A percentile compares a stretch with the other conserved stretches of the same genome.
Conservation (phyloP, 1,284 basidiomycete genomes). For the Puccinia triticina region DNA sequence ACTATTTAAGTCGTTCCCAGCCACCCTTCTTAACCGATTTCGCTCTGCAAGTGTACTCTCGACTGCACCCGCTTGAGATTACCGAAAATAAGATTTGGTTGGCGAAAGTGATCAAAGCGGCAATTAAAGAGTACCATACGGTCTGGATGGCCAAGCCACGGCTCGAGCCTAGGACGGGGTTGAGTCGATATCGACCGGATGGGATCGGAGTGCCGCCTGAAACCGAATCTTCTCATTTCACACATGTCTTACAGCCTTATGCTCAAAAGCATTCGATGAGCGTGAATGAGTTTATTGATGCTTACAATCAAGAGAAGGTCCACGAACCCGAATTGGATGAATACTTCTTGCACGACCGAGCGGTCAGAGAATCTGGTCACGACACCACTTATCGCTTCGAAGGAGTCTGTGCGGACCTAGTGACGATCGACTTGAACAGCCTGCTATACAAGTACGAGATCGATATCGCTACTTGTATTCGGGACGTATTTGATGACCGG, state of each 20-base stretch:
- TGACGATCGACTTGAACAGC: conserved; percentile 92
- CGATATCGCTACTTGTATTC: conserved; percentile 82
- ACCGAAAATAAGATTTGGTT: conserved; percentile 86
- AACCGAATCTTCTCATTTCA: conserved; percentile 97
- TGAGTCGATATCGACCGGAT: conserved; percentile 89
- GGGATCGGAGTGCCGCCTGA: conserved; percentile 97
- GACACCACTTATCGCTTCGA: conserved; percentile 97
- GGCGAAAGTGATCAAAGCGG: conserved; percentile 89
- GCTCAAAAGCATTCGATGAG: conserved; percentile 89
- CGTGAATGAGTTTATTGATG: conserved; percentile 95
- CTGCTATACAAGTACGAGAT: conserved; percentile 70
- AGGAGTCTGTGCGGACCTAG: conserved; percentile 87
- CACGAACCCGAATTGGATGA: conserved; percentile 89
- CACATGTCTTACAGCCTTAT: conserved; percentile 91
- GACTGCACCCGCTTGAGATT: conserved; percentile 81
- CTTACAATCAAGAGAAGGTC: conserved; percentile 83
- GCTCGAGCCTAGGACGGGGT: conserved; percentile 86
- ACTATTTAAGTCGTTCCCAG: conserved; percentile 90
- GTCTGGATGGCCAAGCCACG: conserved; percentile 94
- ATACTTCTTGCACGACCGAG: conserved; percentile 92
- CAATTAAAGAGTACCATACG: conserved; percentile 97
- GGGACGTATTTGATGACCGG: conserved; percentile 88
- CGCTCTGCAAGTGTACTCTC: conserved; percentile 95
- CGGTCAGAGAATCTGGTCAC: conserved; percentile 72
- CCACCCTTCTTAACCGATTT: conserved; percentile 98